These are phyloP conservation scores for Entomortierella chlamydospora DNA, from an alignment of 192 early-diverging fungal species.

Conservation along the genomic window DNA sequence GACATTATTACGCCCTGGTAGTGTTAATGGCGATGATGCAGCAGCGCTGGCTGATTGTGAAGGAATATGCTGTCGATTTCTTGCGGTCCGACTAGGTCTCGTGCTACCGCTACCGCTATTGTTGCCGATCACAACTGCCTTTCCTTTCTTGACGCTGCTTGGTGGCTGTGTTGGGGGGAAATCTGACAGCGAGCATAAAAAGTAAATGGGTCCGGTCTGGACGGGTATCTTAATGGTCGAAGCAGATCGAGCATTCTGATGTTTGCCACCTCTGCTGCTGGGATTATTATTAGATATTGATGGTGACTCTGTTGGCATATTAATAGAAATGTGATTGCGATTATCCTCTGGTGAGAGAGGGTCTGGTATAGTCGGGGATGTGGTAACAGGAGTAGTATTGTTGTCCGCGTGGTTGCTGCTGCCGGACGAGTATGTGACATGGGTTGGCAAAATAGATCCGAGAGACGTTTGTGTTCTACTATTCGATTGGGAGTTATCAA, in stretches of 20 bases:
- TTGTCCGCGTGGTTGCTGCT: background rate
- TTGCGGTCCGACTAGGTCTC: background rate
- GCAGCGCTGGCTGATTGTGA: constrained; percentile 1
- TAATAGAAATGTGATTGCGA: constrained; percentile 11
- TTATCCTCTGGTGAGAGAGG: constrained; percentile 2
- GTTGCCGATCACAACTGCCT: constrained; percentile 13
- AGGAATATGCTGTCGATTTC: background rate
- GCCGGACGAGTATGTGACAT: constrained; percentile 1
- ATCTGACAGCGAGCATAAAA: constrained; percentile 66
- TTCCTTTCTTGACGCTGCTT: constrained; percentile 31
- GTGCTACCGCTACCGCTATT: background rate
- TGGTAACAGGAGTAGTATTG: constrained; percentile 20
- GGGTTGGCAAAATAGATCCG: constrained; percentile 36
- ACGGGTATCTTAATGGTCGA: constrained; percentile 50
- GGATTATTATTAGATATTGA: constrained; percentile 31
- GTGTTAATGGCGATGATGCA: constrained; percentile 21
- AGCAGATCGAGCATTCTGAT: background rate
- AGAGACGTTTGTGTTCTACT: constrained; percentile 23
- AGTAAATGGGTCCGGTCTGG: constrained; percentile 61
- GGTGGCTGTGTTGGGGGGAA: constrained; percentile 43
- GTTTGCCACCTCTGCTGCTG: constrained; percentile 6
- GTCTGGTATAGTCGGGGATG: background rate
- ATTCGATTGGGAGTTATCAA: too few relatives aligned
- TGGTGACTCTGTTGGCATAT: constrained; percentile 7
- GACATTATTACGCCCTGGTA: constrained; percentile 11